Base-by-base conservation (phyloP, 164 flowering plant genomes). In the Stephania japonica region DNA sequence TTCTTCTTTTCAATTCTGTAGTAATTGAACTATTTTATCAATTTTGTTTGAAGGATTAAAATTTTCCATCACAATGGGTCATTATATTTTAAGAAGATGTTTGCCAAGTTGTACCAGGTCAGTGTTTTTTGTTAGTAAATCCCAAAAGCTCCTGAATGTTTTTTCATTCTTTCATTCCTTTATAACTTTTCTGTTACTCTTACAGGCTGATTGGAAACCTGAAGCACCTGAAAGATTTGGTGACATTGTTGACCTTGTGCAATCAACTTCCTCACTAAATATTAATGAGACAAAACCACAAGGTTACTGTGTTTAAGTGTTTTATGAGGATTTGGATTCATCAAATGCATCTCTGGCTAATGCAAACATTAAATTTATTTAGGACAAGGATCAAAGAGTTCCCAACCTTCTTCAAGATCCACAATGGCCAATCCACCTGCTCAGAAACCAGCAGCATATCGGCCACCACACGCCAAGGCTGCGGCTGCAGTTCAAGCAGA, bases 31-130 rank as follows among this genome's bases (percentile, higher is more conserved):
- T 16, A 53, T n/a, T 19, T 50, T 73, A 1, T 26, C 41, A 19
- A 42, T 68, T 41, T 66, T 44, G 13, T 41, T 80, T 83, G 80
- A 76, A 96, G 99, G 90, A 87, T 96, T 68, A 96, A 91, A 80
- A 87, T 96, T 69, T 96, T 96, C 81, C 87, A 84, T 83, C 82
- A 84, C 83, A 84, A 93, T 77, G 99, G 99, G 64, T 81, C 93
- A 7, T 71, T 90, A 70, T 90, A 75, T 82, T 96, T 81, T 83
- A 93, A 89, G 82, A 87, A 80, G 82, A 93, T 89, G 97, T 93
- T 86, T 83, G 92, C 86, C 85, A 93, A 88, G 84, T 83, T 96
- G 74, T 96, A 85, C 83, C 98, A 96, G 99, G 98, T 93, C 44
- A 76, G 84, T 78, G 38, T 32, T 32, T 32, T 1, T 64, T 69